phyloP scores from a whole-genome alignment of 208 protist species.

The Phytomonas sp. region DNA sequence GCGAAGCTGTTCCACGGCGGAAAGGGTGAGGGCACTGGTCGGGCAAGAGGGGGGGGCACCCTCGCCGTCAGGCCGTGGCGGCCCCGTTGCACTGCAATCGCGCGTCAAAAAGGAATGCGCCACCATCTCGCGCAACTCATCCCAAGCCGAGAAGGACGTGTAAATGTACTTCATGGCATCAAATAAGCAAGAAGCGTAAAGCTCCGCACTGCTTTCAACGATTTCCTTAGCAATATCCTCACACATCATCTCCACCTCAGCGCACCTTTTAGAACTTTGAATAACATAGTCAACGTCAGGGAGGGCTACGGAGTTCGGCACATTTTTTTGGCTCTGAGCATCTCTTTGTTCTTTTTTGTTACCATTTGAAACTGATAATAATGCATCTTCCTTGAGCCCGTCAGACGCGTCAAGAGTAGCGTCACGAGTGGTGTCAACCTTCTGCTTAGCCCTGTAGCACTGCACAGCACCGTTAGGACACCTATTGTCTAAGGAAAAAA shows the following conservation, averaged over 20 bases:
- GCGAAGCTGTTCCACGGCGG: constrained; percentile 8
- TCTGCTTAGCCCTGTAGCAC: not conserved
- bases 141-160: constrained; percentile 66
- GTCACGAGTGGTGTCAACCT: not conserved
- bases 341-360: not conserved
- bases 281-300: constrained; percentile 6
- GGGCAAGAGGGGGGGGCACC: constrained; percentile 12
- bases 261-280: not conserved
- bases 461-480: not conserved
- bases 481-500: not conserved
- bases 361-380: not conserved
- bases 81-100: constrained; percentile 15
- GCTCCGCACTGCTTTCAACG: constrained; percentile 31
- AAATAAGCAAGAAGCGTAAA: constrained; percentile 47
- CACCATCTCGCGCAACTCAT: constrained; percentile 52
- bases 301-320: not conserved
- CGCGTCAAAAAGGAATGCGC: constrained; percentile 46
- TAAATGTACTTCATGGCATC: constrained; percentile 53
- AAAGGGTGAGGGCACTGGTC: constrained; percentile 16
- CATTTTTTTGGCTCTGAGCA: not conserved
- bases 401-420: not conserved
- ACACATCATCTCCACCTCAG: constrained; percentile 40
- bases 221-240: constrained; percentile 58
- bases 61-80: not conserved
- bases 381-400: not conserved